phyloP scores from a whole-genome alignment of 805 yeast genomes.

The Sugiyamaella smithiae region DNA sequence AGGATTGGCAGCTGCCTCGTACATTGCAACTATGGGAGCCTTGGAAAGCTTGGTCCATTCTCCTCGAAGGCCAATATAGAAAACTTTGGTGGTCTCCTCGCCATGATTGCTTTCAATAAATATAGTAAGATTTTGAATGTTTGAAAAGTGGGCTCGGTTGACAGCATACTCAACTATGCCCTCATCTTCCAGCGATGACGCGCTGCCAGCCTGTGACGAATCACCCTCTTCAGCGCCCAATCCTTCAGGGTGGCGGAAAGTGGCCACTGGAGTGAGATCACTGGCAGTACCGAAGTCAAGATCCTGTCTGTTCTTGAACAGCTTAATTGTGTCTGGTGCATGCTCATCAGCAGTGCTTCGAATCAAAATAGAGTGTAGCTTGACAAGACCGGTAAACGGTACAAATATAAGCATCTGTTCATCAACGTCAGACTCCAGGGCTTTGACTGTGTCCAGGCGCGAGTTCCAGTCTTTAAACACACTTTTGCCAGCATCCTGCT shows the following conservation, averaged over 20 bases:
- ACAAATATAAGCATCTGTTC: constrained; percentile 72
- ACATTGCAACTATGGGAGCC: constrained; percentile 73
- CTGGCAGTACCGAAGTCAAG: constrained; percentile 70
- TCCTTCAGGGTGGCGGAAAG: constrained; percentile 61
- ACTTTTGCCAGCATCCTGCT: constrained; percentile 46
- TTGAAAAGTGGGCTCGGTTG: constrained; percentile 72
- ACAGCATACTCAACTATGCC: constrained; percentile 77
- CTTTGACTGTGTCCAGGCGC: constrained; percentile 45
- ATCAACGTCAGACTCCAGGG: constrained; percentile 71
- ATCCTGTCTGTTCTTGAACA: constrained; percentile 66
- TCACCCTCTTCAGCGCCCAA: constrained; percentile 39
- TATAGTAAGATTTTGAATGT: constrained; percentile 62
- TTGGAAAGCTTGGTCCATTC: constrained; percentile 41
- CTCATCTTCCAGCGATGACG: constrained; percentile 35
- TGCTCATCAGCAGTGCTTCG: constrained; percentile 59
- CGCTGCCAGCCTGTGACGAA: neutral
- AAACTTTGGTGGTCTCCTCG: constrained; percentile 54
- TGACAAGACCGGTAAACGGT: constrained; percentile 77
- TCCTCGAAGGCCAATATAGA: constrained; percentile 79
- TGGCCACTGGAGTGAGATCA: constrained; percentile 48
- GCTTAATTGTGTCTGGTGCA: constrained; percentile 66
- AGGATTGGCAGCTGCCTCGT: constrained; percentile 92
- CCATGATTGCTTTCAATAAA: constrained; percentile 67
- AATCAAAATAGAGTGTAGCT: constrained; percentile 67
- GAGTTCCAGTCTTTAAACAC: constrained; percentile 54